Evolutionary conservation across 176 grass and related monocot genomes (phyloP).

Genomic region (bread wheat (Triticum aestivum)): DNA sequence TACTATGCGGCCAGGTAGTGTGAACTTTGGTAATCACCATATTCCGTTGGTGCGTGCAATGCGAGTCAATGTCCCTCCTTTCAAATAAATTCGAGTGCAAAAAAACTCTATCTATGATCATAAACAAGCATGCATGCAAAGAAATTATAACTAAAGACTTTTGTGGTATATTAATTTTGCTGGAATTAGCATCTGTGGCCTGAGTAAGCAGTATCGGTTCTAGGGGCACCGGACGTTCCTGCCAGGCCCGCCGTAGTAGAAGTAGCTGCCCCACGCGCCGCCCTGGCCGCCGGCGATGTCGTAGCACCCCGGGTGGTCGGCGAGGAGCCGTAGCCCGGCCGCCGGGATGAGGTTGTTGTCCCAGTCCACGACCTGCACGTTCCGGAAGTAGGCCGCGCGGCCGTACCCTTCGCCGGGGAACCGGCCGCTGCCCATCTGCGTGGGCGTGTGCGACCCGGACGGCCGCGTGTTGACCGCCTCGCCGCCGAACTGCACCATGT

Average conservation of each 20-base stretch:
- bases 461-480: constrained; percentile 73
- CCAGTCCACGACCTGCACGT: constrained; percentile 80
- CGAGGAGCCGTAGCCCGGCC: constrained; percentile 55
- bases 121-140: not conserved
- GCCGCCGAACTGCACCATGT: constrained; percentile 92
- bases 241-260: constrained; percentile 87
- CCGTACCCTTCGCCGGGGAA: constrained; percentile 59
- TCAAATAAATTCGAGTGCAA: no score
- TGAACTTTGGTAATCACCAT: no score
- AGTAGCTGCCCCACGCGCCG: constrained; percentile 69
- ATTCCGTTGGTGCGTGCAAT: no score
- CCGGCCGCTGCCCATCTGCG: constrained; percentile 81
- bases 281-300: constrained; percentile 68
- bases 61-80: no score
- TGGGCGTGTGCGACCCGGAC: constrained; percentile 61
- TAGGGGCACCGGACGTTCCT: constrained; percentile 62
- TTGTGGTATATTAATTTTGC: not conserved
- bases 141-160: not conserved
- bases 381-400: constrained; percentile 72
- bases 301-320: constrained; percentile 67
- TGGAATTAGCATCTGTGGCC: not conserved
- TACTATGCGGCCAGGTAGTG: no score
- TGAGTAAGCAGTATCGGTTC: not conserved
- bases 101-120: no score
- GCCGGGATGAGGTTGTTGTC: constrained; percentile 70